Percentiles rank a stretch among this genome's conserved stretches.
phyloP scores from a whole-genome alignment of 495 filamentous ascomycete genomes.

The Achaetomiella virescens region DNA sequence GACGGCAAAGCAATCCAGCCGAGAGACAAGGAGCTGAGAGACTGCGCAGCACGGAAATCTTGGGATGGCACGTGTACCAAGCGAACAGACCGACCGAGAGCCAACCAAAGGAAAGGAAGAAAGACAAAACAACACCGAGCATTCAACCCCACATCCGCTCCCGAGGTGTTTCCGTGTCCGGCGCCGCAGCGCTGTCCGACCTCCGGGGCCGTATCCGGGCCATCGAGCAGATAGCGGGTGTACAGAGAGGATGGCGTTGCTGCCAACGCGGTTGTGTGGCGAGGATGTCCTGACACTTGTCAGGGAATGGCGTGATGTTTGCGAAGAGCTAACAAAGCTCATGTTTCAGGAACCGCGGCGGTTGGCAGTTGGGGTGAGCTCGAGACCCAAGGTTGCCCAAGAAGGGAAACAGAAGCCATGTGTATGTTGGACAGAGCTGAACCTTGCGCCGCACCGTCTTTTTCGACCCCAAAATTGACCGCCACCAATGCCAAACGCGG shows the following conservation, averaged over 20 bases:
- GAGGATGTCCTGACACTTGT: not conserved
- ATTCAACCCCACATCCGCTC: too few species aligned
- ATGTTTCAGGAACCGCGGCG: slow-evolving; percentile 3
- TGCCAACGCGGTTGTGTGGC: not conserved
- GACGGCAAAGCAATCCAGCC: too few species aligned
- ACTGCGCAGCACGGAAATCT: too few species aligned
- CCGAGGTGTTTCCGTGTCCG: too few species aligned
- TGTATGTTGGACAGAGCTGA: not conserved
- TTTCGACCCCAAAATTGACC: not conserved
- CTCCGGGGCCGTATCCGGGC: not conserved
- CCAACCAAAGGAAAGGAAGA: too few species aligned
- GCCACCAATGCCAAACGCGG: not conserved
- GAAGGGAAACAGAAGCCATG: not conserved
- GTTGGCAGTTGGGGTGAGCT: not conserved
- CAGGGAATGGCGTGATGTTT: not conserved
- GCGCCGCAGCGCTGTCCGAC: too few species aligned
- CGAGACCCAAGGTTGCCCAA: not conserved
- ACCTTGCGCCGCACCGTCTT: not conserved
- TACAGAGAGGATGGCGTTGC: not conserved
- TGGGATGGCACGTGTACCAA: too few species aligned
- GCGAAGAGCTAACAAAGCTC: slow-evolving; percentile 1
- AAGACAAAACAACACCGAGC: not conserved
- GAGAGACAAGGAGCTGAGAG: too few species aligned
- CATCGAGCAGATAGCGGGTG: not conserved
- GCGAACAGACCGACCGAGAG: not conserved